phyloP scores from a whole-genome alignment of 768 basidiomycete genomes.

The Phlebiopsis gigantea region DNA sequence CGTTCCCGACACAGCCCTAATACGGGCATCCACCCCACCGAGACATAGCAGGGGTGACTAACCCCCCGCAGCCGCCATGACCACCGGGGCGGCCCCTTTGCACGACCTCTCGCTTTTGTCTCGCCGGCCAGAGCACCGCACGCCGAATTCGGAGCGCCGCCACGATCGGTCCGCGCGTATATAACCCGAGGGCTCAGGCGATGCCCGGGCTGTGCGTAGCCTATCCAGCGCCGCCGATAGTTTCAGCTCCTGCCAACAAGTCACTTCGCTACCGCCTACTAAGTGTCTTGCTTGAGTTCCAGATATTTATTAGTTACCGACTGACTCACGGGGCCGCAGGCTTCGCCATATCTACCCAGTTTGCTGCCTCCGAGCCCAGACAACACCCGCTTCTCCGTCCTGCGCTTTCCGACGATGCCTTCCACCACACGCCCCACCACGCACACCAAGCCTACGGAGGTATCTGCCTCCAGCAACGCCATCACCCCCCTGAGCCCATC shows the following conservation, averaged over 20 bases:
- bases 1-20: background rate
- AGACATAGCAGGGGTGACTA: background rate
- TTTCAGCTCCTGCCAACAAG: background rate
- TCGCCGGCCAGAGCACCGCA: background rate
- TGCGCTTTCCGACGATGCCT: background rate
- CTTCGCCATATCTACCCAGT: background rate
- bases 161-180: background rate
- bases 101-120: background rate
- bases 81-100: background rate
- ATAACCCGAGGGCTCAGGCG: background rate
- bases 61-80: background rate
- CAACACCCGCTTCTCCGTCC: background rate
- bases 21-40: background rate
- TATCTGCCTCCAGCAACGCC: background rate
- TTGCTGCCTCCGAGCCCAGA: background rate
- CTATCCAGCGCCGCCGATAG: background rate
- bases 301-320: background rate
- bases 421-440: background rate
- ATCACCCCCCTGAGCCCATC: too few species aligned
- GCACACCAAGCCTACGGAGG: background rate
- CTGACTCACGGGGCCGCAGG: background rate
- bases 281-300: background rate
- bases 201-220: background rate
- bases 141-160: too few species aligned
- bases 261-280: background rate